phyloP scores from a whole-genome alignment of 495 filamentous ascomycete species.

The Tuber magnatum region DNA sequence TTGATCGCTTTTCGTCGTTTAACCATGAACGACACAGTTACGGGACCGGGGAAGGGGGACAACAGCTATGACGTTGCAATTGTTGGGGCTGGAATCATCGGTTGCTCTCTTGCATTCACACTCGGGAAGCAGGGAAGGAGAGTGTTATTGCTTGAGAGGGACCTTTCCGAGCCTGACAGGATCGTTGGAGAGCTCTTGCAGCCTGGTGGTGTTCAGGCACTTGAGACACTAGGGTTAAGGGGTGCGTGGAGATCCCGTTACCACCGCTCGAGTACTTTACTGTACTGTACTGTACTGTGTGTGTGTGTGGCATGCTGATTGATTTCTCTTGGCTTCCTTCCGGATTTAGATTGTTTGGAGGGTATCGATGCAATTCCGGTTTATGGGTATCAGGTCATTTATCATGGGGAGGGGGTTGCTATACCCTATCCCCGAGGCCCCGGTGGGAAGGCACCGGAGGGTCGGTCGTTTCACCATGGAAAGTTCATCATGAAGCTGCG shows the following conservation, averaged over 20 bases:
- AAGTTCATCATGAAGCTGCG: constrained; percentile 72
- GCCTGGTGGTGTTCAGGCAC: constrained; percentile 76
- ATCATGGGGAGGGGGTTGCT: constrained; percentile 65
- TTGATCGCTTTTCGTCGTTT: background rate
- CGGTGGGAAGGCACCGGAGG: constrained; percentile 50
- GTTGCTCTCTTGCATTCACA: constrained; percentile 77
- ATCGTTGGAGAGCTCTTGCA: constrained; percentile 95
- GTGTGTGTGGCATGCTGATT: constrained; percentile 13
- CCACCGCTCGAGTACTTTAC: constrained; percentile 1
- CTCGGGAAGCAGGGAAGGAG: constrained; percentile 77
- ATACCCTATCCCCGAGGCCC: constrained; percentile 60
- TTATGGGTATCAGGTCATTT: constrained; percentile 80
- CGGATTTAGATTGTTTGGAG: constrained; percentile 62
- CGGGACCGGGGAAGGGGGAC: constrained; percentile 18
- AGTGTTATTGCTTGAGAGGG: constrained; percentile 82
- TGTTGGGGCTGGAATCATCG: constrained; percentile 82
- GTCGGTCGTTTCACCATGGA: constrained; percentile 74
- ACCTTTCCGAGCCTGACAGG: constrained; percentile 86
- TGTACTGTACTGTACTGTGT: too few species aligned
- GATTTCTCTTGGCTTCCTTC: background rate
- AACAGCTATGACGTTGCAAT: constrained; percentile 64
- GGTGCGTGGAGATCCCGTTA: constrained; percentile 10
- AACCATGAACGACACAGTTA: background rate
- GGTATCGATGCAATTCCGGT: constrained; percentile 77
- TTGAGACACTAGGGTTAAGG: constrained; percentile 69